Percentiles rank a stretch among this genome's conserved stretches.
Evolutionary conservation across 768 basidiomycete species (phyloP).

Genomic region (Neoboletus brunneissimus): DNA sequence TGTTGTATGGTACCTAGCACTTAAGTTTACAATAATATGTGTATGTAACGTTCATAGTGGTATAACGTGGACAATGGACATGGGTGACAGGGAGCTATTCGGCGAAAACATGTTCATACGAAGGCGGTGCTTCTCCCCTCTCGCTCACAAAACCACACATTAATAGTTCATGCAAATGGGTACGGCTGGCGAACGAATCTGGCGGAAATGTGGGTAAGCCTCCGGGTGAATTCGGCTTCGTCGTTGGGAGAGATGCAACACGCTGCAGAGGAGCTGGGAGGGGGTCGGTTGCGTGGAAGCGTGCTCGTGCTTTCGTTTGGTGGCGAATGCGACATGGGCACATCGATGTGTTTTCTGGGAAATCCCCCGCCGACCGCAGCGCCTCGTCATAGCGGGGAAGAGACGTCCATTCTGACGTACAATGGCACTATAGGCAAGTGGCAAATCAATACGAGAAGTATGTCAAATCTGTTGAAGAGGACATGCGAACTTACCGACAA

Average conservation of each 20-base stretch:
- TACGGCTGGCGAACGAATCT: slow-evolving; percentile 43
- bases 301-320: slow-evolving; percentile 12
- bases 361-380: slow-evolving; percentile 2
- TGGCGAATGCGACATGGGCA: slow-evolving; percentile 45
- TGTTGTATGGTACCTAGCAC: not conserved
- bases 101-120: slow-evolving; percentile 9
- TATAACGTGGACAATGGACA: not conserved
- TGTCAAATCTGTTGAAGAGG: not conserved
- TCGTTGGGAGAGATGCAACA: slow-evolving; percentile 33
- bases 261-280: slow-evolving; percentile 21
- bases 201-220: slow-evolving; percentile 3
- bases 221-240: slow-evolving; percentile 28
- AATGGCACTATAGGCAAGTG: slow-evolving; percentile 57
- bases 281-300: not conserved
- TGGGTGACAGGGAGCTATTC: not conserved
- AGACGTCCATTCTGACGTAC: slow-evolving; percentile 74
- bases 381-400: slow-evolving; percentile 71
- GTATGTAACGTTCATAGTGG: not conserved
- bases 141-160: slow-evolving; percentile 81
- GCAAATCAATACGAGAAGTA: not conserved
- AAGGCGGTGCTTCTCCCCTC: slow-evolving; percentile 81
- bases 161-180: slow-evolving; percentile 68
- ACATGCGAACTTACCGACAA: slow-evolving; percentile 62
- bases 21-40: not conserved
- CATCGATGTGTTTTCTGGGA: slow-evolving; percentile 10